These are phyloP conservation scores for Daldinia loculata DNA, from an alignment of 495 filamentous ascomycete species.

Conservation along the genomic window DNA sequence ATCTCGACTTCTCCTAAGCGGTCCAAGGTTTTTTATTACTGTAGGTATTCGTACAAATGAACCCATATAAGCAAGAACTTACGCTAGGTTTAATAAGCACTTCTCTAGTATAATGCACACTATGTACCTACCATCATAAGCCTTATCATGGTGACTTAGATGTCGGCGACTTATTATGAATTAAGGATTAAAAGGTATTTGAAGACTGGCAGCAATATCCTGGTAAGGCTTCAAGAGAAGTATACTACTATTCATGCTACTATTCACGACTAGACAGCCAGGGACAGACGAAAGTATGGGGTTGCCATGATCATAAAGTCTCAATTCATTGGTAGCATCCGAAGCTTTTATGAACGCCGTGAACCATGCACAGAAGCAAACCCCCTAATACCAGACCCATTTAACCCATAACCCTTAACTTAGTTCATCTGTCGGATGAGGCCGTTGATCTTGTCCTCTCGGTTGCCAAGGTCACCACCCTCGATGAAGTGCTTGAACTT, in stretches of 20 bases:
- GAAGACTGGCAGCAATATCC: neutral
- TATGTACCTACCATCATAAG: too few relatives aligned
- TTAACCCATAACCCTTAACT: slow-evolving; percentile 42
- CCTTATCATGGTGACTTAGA: too few relatives aligned
- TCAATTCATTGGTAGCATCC: slow-evolving; percentile 49
- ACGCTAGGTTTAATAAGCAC: neutral
- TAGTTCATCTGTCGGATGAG: slow-evolving; percentile 99
- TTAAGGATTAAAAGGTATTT: too few relatives aligned
- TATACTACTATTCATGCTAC: neutral
- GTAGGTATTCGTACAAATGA: neutral
- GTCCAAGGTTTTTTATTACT: neutral
- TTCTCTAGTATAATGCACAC: too few relatives aligned
- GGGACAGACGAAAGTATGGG: slow-evolving; percentile 16
- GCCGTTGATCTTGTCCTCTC: slow-evolving; percentile 97
- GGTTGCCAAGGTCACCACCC: slow-evolving; percentile 97
- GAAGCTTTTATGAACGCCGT: slow-evolving; percentile 50
- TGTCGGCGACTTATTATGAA: too few relatives aligned
- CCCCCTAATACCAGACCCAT: slow-evolving; percentile 49
- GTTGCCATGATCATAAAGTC: slow-evolving; percentile 46
- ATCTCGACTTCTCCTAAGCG: neutral
- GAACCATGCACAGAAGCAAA: slow-evolving; percentile 51
- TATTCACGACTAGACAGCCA: neutral
- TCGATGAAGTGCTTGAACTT: slow-evolving; percentile 99
- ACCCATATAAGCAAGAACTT: neutral
- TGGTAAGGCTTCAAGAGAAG: neutral